Base-by-base conservation (phyloP, 768 basidiomycete genomes). In the Roridomyces roridus region DNA sequence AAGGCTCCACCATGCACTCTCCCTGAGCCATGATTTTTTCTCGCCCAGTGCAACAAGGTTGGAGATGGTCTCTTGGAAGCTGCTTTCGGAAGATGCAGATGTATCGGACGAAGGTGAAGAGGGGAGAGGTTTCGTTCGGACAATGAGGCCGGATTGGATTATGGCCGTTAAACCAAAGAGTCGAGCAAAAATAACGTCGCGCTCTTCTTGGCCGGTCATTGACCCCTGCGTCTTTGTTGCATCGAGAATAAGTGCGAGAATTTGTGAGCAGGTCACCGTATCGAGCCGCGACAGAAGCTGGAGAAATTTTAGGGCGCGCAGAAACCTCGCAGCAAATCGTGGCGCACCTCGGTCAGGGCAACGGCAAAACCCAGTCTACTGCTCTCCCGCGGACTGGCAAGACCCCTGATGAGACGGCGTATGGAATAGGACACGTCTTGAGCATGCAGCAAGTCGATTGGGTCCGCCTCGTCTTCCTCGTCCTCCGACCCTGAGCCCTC, bases 331-430 rank as follows among this genome's bases (percentile, higher is more conserved):
- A n/a, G n/a, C n/a, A n/a, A n/a, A n/a, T n/a, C n/a, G n/a, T n/a
- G n/a, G n/a, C 84, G 64, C 67, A 96, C 96, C 81, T 97, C 96
- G 0, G 96, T 94, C 63, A 99, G 77, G 28, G 95, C 94, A 40
- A 99, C 96, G 9, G 95, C 94, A 69, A 98, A 99, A 17, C 96
- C 96, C 34, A 98, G 77, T 62, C 96, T 77, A 72, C 94, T 96
- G 70, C 92, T 93, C 70, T 99, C 96, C 65, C 95, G 80, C 1
- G 94, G 91, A 70, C 93, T 96, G 0, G 91, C 93, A 26, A 99
- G 79, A 12, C 96, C 96, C 37, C 94, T 82, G 17, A 96, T 77
- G 31, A 99, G 82, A 15, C 96, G 73, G 46, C 92, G 85, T 66
- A 98, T 86, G 5, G 96, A 92, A 70, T 99, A 99, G 6, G 91